These are phyloP conservation scores for Spinacia oleracea DNA, from an alignment of 179 eudicot genomes.

Conservation along the genomic window DNA sequence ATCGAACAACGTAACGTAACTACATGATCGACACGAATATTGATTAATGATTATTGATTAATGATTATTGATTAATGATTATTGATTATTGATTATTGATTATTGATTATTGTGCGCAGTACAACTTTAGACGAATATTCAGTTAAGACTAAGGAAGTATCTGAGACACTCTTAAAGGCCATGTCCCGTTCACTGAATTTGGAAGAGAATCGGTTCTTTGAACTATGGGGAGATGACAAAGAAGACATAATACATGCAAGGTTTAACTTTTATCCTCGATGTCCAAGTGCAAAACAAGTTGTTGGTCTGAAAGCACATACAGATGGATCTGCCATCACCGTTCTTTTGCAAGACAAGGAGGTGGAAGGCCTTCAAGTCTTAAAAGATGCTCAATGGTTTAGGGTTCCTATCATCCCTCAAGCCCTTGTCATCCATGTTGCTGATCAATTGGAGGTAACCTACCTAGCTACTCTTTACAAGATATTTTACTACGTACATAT, in stretches of 20 bases:
- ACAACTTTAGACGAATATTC: constrained; percentile 37
- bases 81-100: too few species aligned
- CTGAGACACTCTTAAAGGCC: constrained; percentile 38
- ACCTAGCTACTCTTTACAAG: too few species aligned
- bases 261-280: constrained; percentile 55
- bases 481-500: too few species aligned
- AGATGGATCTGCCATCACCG: constrained; percentile 51
- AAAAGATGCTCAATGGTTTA: constrained; percentile 51
- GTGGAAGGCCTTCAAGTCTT: constrained; percentile 56
- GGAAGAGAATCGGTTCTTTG: constrained; percentile 41
- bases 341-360: constrained; percentile 53
- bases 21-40: too few species aligned
- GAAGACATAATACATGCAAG: constrained; percentile 36
- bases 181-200: constrained; percentile 46
- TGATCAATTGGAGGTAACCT: constrained; percentile 62
- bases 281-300: constrained; percentile 42
- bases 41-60: too few species aligned
- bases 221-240: constrained; percentile 37
- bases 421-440: constrained; percentile 55
- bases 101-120: too few species aligned
- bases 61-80: too few species aligned
- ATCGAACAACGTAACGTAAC: too few species aligned
- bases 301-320: constrained; percentile 53
- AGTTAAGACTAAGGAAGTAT: constrained; percentile 18
- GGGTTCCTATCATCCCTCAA: constrained; percentile 50